Evolutionary conservation across 345 rosid species (phyloP).

Genomic region (Gossypium bickii): DNA sequence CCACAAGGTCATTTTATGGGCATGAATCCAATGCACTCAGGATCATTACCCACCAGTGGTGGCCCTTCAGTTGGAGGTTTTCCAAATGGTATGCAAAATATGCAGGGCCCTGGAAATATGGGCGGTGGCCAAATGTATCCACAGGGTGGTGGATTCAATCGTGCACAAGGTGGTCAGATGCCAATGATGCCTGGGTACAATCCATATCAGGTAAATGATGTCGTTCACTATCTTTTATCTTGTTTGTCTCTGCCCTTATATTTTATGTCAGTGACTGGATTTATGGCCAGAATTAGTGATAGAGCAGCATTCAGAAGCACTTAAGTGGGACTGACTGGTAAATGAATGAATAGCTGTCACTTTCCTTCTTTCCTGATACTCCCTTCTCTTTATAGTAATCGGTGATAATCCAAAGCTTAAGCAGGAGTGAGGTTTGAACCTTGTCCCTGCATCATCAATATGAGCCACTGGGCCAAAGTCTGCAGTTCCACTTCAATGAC

Average conservation of each 20-base stretch:
- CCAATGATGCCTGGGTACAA: conserved; percentile 82
- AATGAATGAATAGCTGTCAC: neutral
- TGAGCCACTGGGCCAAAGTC: neutral
- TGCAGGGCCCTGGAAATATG: conserved; percentile 65
- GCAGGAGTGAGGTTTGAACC: neutral
- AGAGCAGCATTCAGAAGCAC: neutral
- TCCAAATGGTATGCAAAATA: conserved; percentile 59
- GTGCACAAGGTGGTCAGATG: conserved; percentile 71
- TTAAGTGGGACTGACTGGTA: neutral
- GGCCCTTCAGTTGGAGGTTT: conserved; percentile 58
- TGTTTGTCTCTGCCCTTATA: neutral
- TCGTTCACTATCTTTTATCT: neutral
- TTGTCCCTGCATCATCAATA: neutral
- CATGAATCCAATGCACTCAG: conserved; percentile 61
- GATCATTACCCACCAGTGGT: conserved; percentile 43
- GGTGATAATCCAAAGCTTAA: neutral
- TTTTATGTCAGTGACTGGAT: neutral
- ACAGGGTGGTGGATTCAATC: conserved; percentile 72
- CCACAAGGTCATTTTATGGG: conserved; percentile 89
- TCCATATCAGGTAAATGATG: conserved; percentile 64
- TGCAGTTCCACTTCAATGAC: neutral
- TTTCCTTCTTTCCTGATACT: neutral
- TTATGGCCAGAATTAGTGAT: neutral
- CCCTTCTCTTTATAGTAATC: neutral
- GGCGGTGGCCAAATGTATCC: conserved; percentile 63